phyloP scores from a whole-genome alignment of 1,284 basidiomycete genomes.

The Puccinia polysora region DNA sequence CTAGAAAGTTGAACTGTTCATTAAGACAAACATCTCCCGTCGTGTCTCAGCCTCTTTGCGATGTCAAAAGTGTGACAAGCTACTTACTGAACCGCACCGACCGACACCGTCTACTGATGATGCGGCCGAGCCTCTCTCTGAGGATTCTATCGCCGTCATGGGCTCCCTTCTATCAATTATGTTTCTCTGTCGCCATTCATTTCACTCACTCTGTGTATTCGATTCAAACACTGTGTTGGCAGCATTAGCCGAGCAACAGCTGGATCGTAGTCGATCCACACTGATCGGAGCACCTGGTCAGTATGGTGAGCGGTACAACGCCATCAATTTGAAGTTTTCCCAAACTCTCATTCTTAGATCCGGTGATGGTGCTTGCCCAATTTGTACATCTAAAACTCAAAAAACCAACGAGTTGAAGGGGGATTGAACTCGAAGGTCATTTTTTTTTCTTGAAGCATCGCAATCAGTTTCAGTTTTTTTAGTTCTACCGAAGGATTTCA shows the following conservation, averaged over 20 bases:
- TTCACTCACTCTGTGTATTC: constrained; percentile 42
- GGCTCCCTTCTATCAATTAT: constrained; percentile 30
- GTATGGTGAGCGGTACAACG: constrained; percentile 5
- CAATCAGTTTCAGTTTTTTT: neutral
- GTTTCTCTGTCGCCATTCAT: constrained; percentile 43
- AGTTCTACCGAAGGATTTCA: neutral
- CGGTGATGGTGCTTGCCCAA: constrained; percentile 26
- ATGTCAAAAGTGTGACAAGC: constrained; percentile 35
- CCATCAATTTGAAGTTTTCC: constrained; percentile 34
- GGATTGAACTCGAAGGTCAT: neutral
- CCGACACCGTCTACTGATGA: constrained; percentile 1
- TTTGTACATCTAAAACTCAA: constrained; percentile 10
- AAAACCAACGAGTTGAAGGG: neutral
- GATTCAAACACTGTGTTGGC: constrained; percentile 36
- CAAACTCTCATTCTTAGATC: constrained; percentile 31
- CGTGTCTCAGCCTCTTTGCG: constrained; percentile 19
- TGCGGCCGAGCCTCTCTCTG: neutral
- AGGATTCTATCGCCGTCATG: constrained; percentile 3
- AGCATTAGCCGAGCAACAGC: constrained; percentile 34
- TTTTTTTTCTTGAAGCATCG: neutral
- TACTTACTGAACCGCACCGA: constrained; percentile 9
- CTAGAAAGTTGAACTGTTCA: too few relatives aligned
- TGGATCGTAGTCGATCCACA: constrained; percentile 7
- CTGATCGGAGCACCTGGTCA: neutral
- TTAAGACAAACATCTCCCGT: too few relatives aligned